Percentiles rank a stretch among this genome's conserved stretches.
phyloP scores from a whole-genome alignment of 2,329 filamentous ascomycete species.

The Aspergillus pseudonomiae region DNA sequence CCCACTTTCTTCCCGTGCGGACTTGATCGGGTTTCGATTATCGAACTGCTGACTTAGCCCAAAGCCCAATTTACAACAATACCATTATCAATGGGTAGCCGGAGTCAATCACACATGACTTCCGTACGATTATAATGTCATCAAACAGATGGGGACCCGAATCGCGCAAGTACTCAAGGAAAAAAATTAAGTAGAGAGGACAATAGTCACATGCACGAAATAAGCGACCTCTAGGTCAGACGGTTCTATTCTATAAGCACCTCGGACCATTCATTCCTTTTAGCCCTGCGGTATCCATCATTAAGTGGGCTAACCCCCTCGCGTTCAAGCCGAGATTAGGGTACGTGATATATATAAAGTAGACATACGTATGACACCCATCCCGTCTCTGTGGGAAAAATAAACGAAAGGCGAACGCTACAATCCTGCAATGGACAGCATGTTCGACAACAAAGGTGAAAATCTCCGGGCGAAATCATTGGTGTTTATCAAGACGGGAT shows the following conservation, averaged over 20 bases:
- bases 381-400: background rate
- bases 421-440: background rate
- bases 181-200: background rate
- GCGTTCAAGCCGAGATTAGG: slow-evolving; percentile 11
- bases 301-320: slow-evolving; percentile 9
- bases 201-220: background rate
- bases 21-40: slow-evolving; percentile 11
- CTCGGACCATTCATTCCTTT: background rate
- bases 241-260: background rate
- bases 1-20: slow-evolving; percentile 12
- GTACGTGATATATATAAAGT: background rate
- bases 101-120: slow-evolving; percentile 1
- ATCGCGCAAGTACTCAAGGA: background rate
- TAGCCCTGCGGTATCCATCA: background rate
- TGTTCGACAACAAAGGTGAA: background rate
- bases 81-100: slow-evolving; percentile 1
- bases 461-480: background rate
- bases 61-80: slow-evolving; percentile 7
- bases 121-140: background rate
- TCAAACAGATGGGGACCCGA: background rate
- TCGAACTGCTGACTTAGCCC: slow-evolving; percentile 10
- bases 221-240: background rate
- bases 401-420: background rate
- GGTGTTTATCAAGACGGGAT: background rate
- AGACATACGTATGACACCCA: background rate